phyloP scores from a whole-genome alignment of 106 monocot species.

The Gastrodia elata region DNA sequence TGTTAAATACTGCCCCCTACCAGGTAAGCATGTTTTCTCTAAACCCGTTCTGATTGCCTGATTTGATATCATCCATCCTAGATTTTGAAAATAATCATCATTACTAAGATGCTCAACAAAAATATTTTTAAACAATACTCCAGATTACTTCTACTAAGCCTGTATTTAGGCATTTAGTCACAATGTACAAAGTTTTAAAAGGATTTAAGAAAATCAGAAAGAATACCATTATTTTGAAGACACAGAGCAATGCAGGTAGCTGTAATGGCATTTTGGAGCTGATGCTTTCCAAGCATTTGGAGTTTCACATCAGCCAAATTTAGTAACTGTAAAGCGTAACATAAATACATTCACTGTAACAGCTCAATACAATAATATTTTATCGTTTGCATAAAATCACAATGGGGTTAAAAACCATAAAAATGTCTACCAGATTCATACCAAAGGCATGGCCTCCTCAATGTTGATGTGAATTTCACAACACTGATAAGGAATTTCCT shows the following conservation, averaged over 20 bases:
- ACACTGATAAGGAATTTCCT: constrained; percentile 36
- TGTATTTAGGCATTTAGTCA: neutral
- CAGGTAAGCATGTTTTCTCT: constrained; percentile 58
- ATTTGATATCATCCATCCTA: constrained; percentile 73
- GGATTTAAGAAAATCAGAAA: neutral
- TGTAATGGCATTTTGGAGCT: constrained; percentile 81
- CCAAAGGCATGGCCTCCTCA: constrained; percentile 36
- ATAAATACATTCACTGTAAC: neutral
- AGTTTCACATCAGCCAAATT: constrained; percentile 57
- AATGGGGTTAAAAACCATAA: neutral
- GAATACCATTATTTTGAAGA: constrained; percentile 62
- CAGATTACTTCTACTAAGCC: neutral
- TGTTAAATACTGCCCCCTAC: constrained; percentile 76
- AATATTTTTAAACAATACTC: neutral
- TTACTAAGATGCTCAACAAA: neutral
- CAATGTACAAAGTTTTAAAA: neutral
- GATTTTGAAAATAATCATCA: neutral
- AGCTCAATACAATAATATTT: neutral
- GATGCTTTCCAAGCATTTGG: constrained; percentile 79
- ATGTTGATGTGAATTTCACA: constrained; percentile 62
- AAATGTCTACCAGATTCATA: constrained; percentile 12
- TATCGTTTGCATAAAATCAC: neutral
- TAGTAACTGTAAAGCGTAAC: constrained; percentile 32
- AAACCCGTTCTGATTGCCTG: constrained; percentile 55
- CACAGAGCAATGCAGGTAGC: constrained; percentile 64